These are phyloP conservation scores for Tillandsia fasciculata DNA, from an alignment of 176 grass and related monocot genomes.

Conservation along the genomic window DNA sequence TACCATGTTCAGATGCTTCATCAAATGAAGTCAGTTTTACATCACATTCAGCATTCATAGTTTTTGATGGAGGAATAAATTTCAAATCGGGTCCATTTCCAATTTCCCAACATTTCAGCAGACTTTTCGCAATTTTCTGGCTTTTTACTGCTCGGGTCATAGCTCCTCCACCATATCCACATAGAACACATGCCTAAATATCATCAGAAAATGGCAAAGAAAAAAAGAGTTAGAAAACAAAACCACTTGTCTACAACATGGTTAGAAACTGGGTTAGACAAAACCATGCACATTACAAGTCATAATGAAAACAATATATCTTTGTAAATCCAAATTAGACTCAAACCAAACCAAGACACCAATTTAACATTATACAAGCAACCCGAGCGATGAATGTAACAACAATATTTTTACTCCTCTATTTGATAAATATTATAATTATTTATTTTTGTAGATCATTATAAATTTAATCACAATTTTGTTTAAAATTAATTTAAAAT, in stretches of 20 bases:
- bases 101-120: constrained; percentile 36
- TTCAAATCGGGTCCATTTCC: constrained; percentile 12
- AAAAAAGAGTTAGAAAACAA: not conserved
- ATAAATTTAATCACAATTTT: too few relatives aligned
- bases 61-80: constrained; percentile 21
- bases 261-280: too few relatives aligned
- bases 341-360: too few relatives aligned
- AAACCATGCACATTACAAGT: not conserved
- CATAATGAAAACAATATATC: not conserved
- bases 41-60: constrained; percentile 9
- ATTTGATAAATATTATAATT: too few relatives aligned
- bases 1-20: constrained; percentile 6
- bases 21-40: constrained; percentile 17
- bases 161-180: constrained; percentile 86
- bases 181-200: constrained; percentile 70
- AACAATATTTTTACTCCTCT: too few relatives aligned
- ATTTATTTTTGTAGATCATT: too few relatives aligned
- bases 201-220: not conserved
- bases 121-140: constrained; percentile 56
- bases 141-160: constrained; percentile 81
- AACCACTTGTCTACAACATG: not conserved
- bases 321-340: too few relatives aligned
- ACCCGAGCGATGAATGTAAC: too few relatives aligned
- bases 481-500: too few relatives aligned
- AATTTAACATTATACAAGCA: too few relatives aligned